Evolutionary conservation across 2,329 filamentous ascomycete species (phyloP), one percentile per base, ranked within the genome.

Genomic region (Dothideomycetes sp.): DNA sequence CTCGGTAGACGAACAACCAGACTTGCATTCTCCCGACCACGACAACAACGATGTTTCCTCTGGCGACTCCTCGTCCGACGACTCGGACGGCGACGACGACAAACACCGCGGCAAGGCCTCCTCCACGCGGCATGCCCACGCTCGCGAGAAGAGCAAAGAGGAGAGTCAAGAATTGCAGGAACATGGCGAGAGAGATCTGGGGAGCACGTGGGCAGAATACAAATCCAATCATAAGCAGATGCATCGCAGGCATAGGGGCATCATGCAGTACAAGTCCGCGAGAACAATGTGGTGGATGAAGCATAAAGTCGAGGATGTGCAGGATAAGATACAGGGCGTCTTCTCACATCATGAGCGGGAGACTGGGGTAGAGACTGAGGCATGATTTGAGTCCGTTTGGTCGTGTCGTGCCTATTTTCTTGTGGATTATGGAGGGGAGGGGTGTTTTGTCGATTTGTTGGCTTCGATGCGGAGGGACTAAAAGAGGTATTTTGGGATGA

Each of bases 261-360:
- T 81, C 31, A 86, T 86, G 81, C 81, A 86, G 60, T 86, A 79
- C 76, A 72, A 70, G 65, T 56, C 71, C 51, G 71, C 67, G 15
- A 65, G 65, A 54, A 75, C 59, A 39, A 59, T 64, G 42, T 72
- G 78, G 50, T 73, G 71, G 57, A 66, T 79, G 43, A 73, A 75
- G 51, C 72, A 76, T 30, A 74, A 75, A 40, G 68, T 75, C 1
- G 66, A 69, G 44, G 60, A 68, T 19, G 62, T 72, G 3, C 66
- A 66, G 48, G 57, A 62, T 33, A 61, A 62, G 44, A 51, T 71
- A 3, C 53, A 54, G 30, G 56, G 60, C 3, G 29, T 67, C 15
- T 76, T 83, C 47, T 66, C 75, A 36, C 76, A 81, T 53, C 60
- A 67, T 38, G 71, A 75, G 14, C 73, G 76, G 50, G 68, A 70